Evolutionary conservation across 306 rosid genomes (phyloP).

Genomic region (Trifolium fragiferum): DNA sequence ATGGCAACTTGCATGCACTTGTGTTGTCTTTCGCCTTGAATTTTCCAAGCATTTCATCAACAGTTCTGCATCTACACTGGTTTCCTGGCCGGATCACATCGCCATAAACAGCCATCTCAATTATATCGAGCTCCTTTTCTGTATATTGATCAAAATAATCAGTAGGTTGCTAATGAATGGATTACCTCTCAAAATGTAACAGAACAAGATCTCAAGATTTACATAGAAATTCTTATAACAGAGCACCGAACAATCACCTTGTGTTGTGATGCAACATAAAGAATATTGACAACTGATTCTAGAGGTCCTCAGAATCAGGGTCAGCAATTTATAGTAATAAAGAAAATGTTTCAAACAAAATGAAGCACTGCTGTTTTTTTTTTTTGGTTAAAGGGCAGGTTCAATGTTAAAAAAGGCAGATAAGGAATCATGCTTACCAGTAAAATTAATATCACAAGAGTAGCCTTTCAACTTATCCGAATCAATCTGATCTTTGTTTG

Average conservation of each 20-base stretch:
- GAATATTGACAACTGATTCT: slow-evolving; percentile 7
- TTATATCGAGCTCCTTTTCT: slow-evolving; percentile 92
- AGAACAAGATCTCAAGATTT: slow-evolving; percentile 9
- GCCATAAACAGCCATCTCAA: slow-evolving; percentile 99
- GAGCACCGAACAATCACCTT: background rate
- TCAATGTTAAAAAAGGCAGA: slow-evolving; percentile 17
- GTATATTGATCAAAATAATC: slow-evolving; percentile 38
- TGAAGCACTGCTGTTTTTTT: background rate
- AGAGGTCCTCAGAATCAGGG: slow-evolving; percentile 6
- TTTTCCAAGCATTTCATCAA: slow-evolving; percentile 91
- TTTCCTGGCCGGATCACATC: slow-evolving; percentile 91
- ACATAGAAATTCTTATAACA: slow-evolving; percentile 3
- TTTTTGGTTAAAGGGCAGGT: background rate
- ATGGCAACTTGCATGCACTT: slow-evolving; percentile 81
- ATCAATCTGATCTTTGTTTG: slow-evolving; percentile 74
- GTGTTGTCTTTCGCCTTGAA: slow-evolving; percentile 63
- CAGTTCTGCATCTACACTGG: slow-evolving; percentile 85
- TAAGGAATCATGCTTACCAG: slow-evolving; percentile 53
- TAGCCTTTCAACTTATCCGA: slow-evolving; percentile 53
- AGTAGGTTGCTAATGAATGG: background rate
- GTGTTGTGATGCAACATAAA: slow-evolving; percentile 23
- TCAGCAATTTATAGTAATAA: slow-evolving; percentile 2
- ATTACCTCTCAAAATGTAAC: slow-evolving; percentile 13
- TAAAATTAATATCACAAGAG: slow-evolving; percentile 64
- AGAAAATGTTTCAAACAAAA: slow-evolving; percentile 1